phyloP scores from a whole-genome alignment of 106 monocot species.

The Narthecium ossifragum region DNA sequence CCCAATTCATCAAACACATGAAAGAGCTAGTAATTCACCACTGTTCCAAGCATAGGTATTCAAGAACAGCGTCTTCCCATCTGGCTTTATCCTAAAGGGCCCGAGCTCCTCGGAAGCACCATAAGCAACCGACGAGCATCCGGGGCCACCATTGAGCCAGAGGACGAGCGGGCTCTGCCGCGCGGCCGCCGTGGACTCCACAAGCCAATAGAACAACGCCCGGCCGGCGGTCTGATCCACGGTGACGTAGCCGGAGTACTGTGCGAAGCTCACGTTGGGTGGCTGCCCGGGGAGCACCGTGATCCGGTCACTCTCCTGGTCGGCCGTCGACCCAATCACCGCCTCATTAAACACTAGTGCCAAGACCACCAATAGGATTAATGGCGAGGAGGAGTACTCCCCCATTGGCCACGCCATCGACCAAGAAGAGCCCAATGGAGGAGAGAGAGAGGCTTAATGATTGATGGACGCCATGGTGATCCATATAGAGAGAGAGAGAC shows the following conservation, averaged over 20 bases:
- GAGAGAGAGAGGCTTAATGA: too few relatives aligned
- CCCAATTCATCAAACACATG: neutral
- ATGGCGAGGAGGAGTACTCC: too few relatives aligned
- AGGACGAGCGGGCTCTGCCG: constrained; percentile 53
- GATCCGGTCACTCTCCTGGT: constrained; percentile 57
- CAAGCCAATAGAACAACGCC: constrained; percentile 87
- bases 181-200: constrained; percentile 30
- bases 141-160: constrained; percentile 94
- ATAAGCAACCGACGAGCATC: constrained; percentile 83
- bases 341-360: too few relatives aligned
- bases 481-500: too few relatives aligned
- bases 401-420: too few relatives aligned
- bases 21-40: constrained; percentile 23
- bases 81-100: constrained; percentile 68
- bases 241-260: constrained; percentile 83
- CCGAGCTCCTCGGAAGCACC: constrained; percentile 94
- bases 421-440: too few relatives aligned
- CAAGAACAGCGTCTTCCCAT: constrained; percentile 59
- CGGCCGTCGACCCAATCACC: neutral
- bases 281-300: constrained; percentile 72
- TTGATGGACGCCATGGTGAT: too few relatives aligned
- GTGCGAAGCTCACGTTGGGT: constrained; percentile 40
- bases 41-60: constrained; percentile 80
- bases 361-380: too few relatives aligned
- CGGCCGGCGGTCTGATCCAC: constrained; percentile 55